These are phyloP conservation scores for Linnemannia zychae DNA, from an alignment of 192 early-diverging fungal genomes.

Conservation along the genomic window DNA sequence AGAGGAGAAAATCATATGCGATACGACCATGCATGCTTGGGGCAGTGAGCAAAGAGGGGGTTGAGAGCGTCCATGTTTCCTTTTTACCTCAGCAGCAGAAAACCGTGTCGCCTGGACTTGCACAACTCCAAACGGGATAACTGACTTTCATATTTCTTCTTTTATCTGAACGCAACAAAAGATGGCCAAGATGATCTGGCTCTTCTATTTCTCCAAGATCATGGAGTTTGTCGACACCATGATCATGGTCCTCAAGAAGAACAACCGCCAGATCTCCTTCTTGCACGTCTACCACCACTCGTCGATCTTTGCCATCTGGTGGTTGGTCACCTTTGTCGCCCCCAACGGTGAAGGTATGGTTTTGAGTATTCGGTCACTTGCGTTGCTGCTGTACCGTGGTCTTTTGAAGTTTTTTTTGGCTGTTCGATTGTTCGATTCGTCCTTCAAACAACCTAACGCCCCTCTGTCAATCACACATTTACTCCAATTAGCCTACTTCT, in stretches of 20 bases:
- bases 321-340: conserved; percentile 67
- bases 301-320: conserved; percentile 75
- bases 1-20: not conserved
- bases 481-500: conserved; percentile 58
- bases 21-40: not conserved
- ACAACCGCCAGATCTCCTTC: conserved; percentile 76
- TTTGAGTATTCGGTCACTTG: conserved; percentile 1
- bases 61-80: not conserved
- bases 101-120: not conserved
- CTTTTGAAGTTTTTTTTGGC: not conserved
- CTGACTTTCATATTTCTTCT: not conserved
- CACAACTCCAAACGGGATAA: not conserved
- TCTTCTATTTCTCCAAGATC: conserved; percentile 76
- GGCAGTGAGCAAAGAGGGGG: not conserved
- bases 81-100: not conserved
- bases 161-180: conserved; percentile 16
- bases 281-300: conserved; percentile 77
- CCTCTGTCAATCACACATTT: not conserved
- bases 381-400: too few species aligned
- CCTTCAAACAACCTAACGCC: not conserved
- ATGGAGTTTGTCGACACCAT: conserved; percentile 75
- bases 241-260: conserved; percentile 79
- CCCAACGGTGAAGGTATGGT: conserved; percentile 69
- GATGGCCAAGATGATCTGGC: conserved; percentile 77
- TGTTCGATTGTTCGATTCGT: not conserved